Evolutionary conservation across 2,329 filamentous ascomycete species (phyloP).

Genomic region (Alternaria sp.): DNA sequence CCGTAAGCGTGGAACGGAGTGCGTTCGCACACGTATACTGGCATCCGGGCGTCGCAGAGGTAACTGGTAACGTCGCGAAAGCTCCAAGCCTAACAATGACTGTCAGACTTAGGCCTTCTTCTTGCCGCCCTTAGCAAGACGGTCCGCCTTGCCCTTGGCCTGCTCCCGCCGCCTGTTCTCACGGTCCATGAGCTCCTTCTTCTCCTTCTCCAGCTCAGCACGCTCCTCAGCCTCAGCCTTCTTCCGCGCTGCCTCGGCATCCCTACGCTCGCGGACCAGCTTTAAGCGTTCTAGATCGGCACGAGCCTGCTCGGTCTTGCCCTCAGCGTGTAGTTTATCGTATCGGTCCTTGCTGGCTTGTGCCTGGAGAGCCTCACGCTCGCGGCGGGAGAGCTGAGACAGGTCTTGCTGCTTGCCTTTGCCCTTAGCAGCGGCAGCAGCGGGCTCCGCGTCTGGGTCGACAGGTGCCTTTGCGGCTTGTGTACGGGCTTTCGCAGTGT

Average conservation of each 20-base stretch:
- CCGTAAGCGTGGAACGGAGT: constrained; percentile 8
- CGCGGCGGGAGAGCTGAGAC: constrained; percentile 68
- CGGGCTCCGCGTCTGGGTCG: constrained; percentile 53
- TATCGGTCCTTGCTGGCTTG: constrained; percentile 89
- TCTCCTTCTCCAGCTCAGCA: constrained; percentile 63
- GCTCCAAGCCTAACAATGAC: not conserved
- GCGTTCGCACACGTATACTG: constrained; percentile 19
- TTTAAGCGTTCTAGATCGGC: constrained; percentile 84
- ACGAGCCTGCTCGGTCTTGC: constrained; percentile 95
- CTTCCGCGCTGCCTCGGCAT: constrained; percentile 81
- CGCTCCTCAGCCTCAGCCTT: constrained; percentile 66
- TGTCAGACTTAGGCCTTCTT: constrained; percentile 41
- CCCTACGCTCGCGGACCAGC: constrained; percentile 84
- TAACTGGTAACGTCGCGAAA: not conserved
- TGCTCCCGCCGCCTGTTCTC: constrained; percentile 57
- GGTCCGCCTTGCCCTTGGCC: constrained; percentile 54
- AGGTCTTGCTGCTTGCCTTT: constrained; percentile 60
- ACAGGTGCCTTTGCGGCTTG: constrained; percentile 66
- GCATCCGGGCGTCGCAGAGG: not conserved
- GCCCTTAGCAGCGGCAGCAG: constrained; percentile 61
- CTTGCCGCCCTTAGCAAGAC: constrained; percentile 46
- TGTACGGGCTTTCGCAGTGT: constrained; percentile 70
- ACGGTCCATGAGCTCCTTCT: constrained; percentile 56
- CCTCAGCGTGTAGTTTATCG: constrained; percentile 87
- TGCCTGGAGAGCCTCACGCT: constrained; percentile 82